phyloP scores from a whole-genome alignment of 2,329 filamentous ascomycete species.

The Aspergillus sp. region DNA sequence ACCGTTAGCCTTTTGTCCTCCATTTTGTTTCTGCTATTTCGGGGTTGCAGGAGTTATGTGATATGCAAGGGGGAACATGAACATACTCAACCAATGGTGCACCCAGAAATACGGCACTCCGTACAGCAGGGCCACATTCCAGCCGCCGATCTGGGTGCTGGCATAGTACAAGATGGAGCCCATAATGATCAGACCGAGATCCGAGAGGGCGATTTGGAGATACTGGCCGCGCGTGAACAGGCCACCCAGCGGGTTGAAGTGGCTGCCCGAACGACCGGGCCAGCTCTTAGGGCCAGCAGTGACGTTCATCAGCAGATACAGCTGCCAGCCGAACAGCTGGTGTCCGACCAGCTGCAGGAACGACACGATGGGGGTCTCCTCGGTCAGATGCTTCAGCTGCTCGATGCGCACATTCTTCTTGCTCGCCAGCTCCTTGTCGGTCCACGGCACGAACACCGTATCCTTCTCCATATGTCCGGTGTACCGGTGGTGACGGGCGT shows the following conservation, averaged over 20 bases:
- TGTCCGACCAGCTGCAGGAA: constrained; percentile 58
- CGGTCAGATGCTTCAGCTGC: constrained; percentile 53
- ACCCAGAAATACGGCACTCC: constrained; percentile 67
- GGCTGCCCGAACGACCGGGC: constrained; percentile 42
- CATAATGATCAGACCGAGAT: constrained; percentile 59
- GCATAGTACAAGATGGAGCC: constrained; percentile 53
- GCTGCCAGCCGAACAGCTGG: constrained; percentile 65
- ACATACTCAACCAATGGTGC: constrained; percentile 67
- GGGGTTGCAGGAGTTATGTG: neutral
- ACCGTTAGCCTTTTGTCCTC: constrained; percentile 1
- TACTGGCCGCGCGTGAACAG: constrained; percentile 62
- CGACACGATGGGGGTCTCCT: constrained; percentile 62
- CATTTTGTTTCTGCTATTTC: neutral
- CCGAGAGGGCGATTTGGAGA: constrained; percentile 57
- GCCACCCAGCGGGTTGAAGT: constrained; percentile 62
- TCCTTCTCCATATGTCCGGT: constrained; percentile 68
- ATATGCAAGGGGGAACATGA: neutral
- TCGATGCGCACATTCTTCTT: constrained; percentile 47
- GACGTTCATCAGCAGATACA: constrained; percentile 63
- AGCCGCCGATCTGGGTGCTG: constrained; percentile 54
- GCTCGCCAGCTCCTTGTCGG: constrained; percentile 31
- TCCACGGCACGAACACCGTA: constrained; percentile 62
- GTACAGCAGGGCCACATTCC: constrained; percentile 61
- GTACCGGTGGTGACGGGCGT: constrained; percentile 68
- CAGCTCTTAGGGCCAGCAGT: constrained; percentile 51